These are phyloP conservation scores for Punctularia strigosozonata DNA, from an alignment of 768 basidiomycete genomes.

Conservation along the genomic window DNA sequence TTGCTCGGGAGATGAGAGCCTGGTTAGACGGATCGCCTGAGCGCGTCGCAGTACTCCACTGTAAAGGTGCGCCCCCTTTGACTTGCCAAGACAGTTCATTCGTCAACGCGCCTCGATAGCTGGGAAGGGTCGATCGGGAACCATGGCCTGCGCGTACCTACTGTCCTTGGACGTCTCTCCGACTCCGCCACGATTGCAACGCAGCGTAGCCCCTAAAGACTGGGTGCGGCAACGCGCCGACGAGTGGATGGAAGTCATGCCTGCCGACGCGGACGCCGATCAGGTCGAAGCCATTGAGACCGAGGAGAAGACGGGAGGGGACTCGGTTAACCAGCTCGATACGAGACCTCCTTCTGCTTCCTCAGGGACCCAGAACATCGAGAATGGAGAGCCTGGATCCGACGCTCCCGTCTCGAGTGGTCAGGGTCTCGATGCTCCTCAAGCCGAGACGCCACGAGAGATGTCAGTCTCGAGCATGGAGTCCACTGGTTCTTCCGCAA, in stretches of 20 bases:
- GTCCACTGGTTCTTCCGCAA: no score
- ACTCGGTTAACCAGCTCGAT: no score
- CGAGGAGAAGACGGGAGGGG: background rate
- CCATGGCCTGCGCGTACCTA: slow-evolving; percentile 74
- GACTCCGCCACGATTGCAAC: slow-evolving; percentile 33
- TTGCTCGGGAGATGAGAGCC: slow-evolving; percentile 57
- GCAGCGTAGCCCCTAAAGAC: slow-evolving; percentile 35
- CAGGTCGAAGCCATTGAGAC: background rate
- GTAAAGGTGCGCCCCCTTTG: slow-evolving; percentile 47
- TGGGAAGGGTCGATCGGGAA: slow-evolving; percentile 79
- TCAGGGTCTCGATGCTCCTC: no score
- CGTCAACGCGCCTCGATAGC: slow-evolving; percentile 26
- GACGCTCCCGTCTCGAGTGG: no score
- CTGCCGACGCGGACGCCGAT: slow-evolving; percentile 21
- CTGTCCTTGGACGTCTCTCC: slow-evolving; percentile 43
- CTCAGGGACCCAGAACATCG: no score
- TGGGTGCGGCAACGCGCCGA: slow-evolving; percentile 36
- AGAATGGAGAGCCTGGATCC: no score
- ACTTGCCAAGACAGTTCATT: background rate
- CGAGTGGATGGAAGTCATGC: slow-evolving; percentile 35
- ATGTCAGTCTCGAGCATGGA: no score
- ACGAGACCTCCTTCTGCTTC: no score
- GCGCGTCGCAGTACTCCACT: slow-evolving; percentile 73
- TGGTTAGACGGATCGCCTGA: slow-evolving; percentile 61
- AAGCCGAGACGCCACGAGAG: no score